Base-by-base conservation (phyloP, 108 stramenopile genomes). In the Cyclotella choctawhatcheeana region DNA sequence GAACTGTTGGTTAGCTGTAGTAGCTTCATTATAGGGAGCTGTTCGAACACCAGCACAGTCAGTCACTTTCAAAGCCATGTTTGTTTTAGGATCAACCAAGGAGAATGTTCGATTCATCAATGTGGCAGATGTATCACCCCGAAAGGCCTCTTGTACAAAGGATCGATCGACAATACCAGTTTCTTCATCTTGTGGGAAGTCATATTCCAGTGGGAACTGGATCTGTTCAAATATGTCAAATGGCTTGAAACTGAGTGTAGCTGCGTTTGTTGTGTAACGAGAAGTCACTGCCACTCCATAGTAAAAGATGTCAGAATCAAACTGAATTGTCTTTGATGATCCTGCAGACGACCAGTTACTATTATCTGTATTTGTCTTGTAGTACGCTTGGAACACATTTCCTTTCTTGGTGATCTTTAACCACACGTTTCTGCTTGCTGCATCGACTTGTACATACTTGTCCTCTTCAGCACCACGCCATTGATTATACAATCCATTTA, bases 401-500 rank as follows among this genome's bases (percentile, higher is more conserved):
- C 47, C 47, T 4, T 10, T 48, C 47, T 48, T 48, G 4, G 8
- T n/a, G 17, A 48, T n/a, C 18, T 48, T 48, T n/a, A 48, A n/a
- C 47, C 47, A 48, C 4, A n/a, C 17, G 18, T 48, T 48, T n/a
- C n/a, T n/a, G n/a, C n/a, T n/a, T n/a, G n/a, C n/a, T n/a, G n/a
- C n/a, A n/a, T n/a, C n/a, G n/a, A n/a, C n/a, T n/a, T n/a, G n/a
- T n/a, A n/a, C n/a, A n/a, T n/a, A n/a, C n/a, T 4, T 8, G 4
- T 48, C 47, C 4, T n/a, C 47, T 4, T 8, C 17, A 17, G 16
- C 4, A 17, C 4, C n/a, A 31, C 67, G 67, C 67, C 67, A 67
- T 31, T 35, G 32, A 53, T 67, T 67, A 2, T 33, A 29, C 16
- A 67, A 35, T 17, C 52, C 70, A 20, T 71, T 37, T n/a, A n/a